Base-by-base conservation (phyloP, 2,329 filamentous ascomycete genomes). In the Diaporthe amygdali region DNA sequence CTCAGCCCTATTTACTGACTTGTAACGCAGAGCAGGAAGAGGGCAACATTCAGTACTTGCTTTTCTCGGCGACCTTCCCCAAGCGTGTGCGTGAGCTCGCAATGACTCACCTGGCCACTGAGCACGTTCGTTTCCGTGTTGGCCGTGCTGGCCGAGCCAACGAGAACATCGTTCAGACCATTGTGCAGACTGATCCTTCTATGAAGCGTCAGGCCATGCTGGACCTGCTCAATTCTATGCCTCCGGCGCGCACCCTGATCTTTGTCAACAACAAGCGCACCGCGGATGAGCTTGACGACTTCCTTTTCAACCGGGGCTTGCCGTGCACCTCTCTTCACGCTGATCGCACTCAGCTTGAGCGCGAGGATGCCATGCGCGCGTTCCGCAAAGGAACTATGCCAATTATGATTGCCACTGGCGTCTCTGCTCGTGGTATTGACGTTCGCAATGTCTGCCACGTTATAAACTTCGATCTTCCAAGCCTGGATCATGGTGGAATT, bases 41-140 rank as follows among this genome's bases (percentile, higher is more conserved):
- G 70, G 94, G 88, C 3, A 88, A 89, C 73, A 83, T 91, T 76
- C 89, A 87, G 69, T 92, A 91, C 80, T 87, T 97, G 82, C 92
- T 99, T 84, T 98, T 98, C 81, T 97, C 95, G 0, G 96, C 96
- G 0, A 98, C 96, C 0, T 98, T 99, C 81, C 94, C 95, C 49
- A 95, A 93, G 83, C 85, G 84, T 0, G 90, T 94, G 74, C 94
- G 95, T 37, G 87, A 92, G 30, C 83, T 98, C 17, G 96, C 95
- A 14, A 91, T 90, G 71, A 87, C 93, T 34, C 93, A 95, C 77
- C 89, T 99, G 70, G 86, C 92, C 0, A 85, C 89, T 14, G 90
- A 94, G 51, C 91, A 94, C 77, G 87, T 97, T 64, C 93, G 93
- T 27, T 91, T 99, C 80, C 92, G 91, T 52, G 93, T 98, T 74